Evolutionary conservation across 2,329 filamentous ascomycete species (phyloP), one percentile per base, ranked within the genome.

Genomic region (Calonectria fujianensis): DNA sequence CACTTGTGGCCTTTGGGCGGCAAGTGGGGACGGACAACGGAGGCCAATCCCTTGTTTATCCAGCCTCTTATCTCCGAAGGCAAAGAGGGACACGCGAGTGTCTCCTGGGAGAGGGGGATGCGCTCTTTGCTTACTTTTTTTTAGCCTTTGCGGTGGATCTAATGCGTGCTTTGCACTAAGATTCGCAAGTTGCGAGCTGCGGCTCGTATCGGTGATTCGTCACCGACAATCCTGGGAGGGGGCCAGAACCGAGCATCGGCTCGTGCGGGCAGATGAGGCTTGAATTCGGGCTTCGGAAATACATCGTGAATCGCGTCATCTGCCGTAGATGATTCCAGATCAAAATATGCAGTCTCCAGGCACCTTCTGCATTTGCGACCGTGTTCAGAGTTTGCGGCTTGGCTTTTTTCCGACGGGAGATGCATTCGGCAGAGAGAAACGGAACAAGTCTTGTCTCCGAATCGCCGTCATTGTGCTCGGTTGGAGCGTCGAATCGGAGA

Each of bases 251-350:
- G 57, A 27, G 24, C 9, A 35, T 63, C 57, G 57, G 57, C 57
- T 41, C 57, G 14, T 41, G 35, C 57, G 57, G 57, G 57, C 24
- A n/a, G 31, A 29, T 63, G 37, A 24, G 32, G 9, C 32, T 35
- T 35, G 32, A 10, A 35, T 10, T 35, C 32, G 57, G 37, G 31
- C n/a, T 63, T 63, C 57, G 57, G 57, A 24, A 41, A 63, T 63
- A 41, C 41, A 29, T 63, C 57, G 57, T 63, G 35, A 63, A 63
- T 63, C 24, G 57, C 57, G 57, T 63, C 35, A 63, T 63, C 35
- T 18, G n/a, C 35, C n/a, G 35, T 39, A 5, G 57, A 61, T 63
- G 57, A 63, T 63, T 63, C 57, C 24, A 63, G 57, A 63, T 39
- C 4, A 8, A 27, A 39, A 39, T 20, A 39, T 61, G 57, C n/a